Percentiles rank a stretch among this genome's conserved stretches.
Conservation (phyloP, 2,329 filamentous ascomycete genomes). For the Penicillium sp. region DNA sequence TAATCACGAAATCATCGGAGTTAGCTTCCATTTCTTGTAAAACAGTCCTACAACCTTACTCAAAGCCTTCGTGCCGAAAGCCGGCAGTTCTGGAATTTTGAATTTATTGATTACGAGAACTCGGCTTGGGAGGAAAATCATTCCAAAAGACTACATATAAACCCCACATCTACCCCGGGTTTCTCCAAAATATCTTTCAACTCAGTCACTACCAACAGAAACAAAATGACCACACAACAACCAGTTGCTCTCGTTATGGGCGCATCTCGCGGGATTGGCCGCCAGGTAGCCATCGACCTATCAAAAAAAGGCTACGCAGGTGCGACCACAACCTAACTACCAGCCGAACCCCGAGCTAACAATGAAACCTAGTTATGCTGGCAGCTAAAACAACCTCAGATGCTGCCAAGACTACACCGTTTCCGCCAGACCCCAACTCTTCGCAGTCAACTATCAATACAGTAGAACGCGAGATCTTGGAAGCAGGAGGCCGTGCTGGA, state of each 20-base stretch:
- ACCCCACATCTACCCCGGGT: not conserved
- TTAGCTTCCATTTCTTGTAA: not conserved
- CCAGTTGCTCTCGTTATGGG: slow-evolving; percentile 70
- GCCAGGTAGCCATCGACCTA: slow-evolving; percentile 76
- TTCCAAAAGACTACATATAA: not conserved
- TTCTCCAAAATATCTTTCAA: not conserved
- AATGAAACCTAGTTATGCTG: slow-evolving; percentile 63
- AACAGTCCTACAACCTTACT: not conserved
- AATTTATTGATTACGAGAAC: not conserved
- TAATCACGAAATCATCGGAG: slow-evolving; percentile 23
- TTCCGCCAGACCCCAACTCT: slow-evolving; percentile 77
- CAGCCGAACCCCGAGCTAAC: slow-evolving; percentile 2
- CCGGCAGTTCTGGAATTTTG: not conserved
- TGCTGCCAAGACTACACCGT: slow-evolving; percentile 55
- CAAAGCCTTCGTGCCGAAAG: not conserved
- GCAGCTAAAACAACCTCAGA: slow-evolving; percentile 74
- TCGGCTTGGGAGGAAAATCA: not conserved
- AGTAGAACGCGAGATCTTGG: slow-evolving; percentile 70
- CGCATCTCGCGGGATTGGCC: slow-evolving; percentile 76
- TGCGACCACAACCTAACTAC: slow-evolving; percentile 35
- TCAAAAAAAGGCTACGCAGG: slow-evolving; percentile 70
- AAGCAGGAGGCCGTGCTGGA: slow-evolving; percentile 63
- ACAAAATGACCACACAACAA: slow-evolving; percentile 19
- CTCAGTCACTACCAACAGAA: not conserved
- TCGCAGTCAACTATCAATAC: slow-evolving; percentile 74